phyloP scores from a whole-genome alignment of 345 rosid genomes.

The Syzygium aromaticum region DNA sequence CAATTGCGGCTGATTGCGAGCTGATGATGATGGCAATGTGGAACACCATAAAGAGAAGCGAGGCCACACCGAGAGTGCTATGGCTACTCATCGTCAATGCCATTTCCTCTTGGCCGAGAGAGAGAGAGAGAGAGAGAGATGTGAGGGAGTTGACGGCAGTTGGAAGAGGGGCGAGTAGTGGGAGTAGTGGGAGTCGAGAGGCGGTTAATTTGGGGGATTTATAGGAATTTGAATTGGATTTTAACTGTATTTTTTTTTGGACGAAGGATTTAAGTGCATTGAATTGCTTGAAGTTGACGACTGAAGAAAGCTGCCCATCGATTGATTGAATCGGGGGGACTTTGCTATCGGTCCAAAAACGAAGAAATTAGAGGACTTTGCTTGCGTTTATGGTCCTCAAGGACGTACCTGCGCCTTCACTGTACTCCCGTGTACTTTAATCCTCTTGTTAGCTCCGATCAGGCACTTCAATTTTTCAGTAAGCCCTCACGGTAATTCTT shows the following conservation, averaged over 20 bases:
- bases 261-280: neutral
- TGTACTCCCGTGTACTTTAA: neutral
- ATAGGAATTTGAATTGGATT: neutral
- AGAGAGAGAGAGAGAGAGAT: neutral
- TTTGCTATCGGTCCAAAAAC: neutral
- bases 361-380: neutral
- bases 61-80: neutral
- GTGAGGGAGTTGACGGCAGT: neutral
- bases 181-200: neutral
- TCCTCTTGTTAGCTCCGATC: neutral
- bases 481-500: rapidly evolving
- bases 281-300: neutral
- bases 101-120: neutral
- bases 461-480: neutral
- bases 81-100: neutral
- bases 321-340: neutral
- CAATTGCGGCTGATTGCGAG: neutral
- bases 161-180: neutral
- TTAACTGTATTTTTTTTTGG: neutral
- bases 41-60: neutral
- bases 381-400: neutral
- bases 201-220: neutral
- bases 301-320: neutral
- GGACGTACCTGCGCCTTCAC: neutral
- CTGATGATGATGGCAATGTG: neutral